Conservation (phyloP, 768 basidiomycete species). For the Russula ochroleuca region DNA sequence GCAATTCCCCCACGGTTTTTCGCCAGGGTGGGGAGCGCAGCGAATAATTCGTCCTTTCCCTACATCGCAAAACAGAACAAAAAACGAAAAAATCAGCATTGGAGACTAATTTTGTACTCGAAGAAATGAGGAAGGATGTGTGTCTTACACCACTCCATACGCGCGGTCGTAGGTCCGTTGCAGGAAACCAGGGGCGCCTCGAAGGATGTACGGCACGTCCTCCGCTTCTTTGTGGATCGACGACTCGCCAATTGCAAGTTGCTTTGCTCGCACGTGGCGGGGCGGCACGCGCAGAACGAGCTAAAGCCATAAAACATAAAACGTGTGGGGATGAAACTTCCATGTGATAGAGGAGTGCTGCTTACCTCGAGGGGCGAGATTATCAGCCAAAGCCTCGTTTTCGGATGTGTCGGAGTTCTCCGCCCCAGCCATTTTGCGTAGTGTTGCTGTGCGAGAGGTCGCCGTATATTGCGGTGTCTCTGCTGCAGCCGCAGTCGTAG, state of each 20-base stretch:
- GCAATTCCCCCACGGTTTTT: constrained; percentile 13
- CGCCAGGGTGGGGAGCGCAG: constrained; percentile 12
- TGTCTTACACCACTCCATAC: constrained; percentile 22
- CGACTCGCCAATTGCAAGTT: constrained; percentile 11
- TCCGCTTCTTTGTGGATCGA: background rate
- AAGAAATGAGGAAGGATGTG: background rate
- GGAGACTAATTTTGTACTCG: background rate
- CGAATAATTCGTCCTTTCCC: constrained; percentile 20
- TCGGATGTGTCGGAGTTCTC: background rate
- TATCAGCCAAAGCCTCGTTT: background rate
- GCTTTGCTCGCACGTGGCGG: constrained; percentile 1
- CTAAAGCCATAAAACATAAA: background rate
- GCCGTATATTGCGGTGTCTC: background rate
- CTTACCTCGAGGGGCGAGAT: constrained; percentile 2
- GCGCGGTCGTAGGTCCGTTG: constrained; percentile 7
- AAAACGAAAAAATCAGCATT: background rate
- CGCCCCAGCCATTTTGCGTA: background rate
- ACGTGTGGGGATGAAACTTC: background rate
- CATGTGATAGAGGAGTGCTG: background rate
- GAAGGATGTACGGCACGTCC: background rate
- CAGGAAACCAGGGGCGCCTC: background rate
- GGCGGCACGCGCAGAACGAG: background rate
- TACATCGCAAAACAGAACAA: background rate
- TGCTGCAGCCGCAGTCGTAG: background rate
- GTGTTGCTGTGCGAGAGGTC: background rate